A percentile compares a stretch with the other conserved stretches of the same genome.
These are phyloP conservation scores for Trypanosoma platydactyli DNA, from an alignment of 208 protist species.

Conservation along the genomic window DNA sequence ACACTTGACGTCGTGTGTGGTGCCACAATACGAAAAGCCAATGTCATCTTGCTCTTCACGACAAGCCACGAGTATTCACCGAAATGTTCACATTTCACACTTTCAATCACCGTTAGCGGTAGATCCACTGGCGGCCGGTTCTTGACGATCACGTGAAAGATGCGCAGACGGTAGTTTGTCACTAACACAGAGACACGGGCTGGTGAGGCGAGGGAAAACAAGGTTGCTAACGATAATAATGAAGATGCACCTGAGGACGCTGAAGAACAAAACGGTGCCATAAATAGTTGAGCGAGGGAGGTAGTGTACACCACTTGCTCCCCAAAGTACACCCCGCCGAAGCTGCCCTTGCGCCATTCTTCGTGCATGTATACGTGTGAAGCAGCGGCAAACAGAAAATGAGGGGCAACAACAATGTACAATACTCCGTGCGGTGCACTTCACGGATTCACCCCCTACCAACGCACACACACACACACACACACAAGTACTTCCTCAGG, in stretches of 20 bases:
- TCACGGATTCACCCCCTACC: too few species aligned
- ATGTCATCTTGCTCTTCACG: slow-evolving; percentile 15
- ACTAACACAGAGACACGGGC: slow-evolving; percentile 8
- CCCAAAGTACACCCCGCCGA: neutral
- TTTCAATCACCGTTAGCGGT: slow-evolving; percentile 15
- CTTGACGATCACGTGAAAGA: slow-evolving; percentile 6
- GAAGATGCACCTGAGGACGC: neutral
- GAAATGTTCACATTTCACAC: neutral
- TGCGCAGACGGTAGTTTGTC: slow-evolving; percentile 18
- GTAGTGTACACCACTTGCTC: slow-evolving; percentile 5
- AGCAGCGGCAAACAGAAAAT: neutral
- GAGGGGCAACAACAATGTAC: neutral
- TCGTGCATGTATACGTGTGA: neutral
- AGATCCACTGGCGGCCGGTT: slow-evolving; percentile 3
- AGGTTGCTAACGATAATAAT: neutral
- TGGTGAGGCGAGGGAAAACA: neutral
- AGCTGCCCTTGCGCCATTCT: neutral
- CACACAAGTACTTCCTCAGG: too few species aligned
- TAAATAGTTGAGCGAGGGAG: neutral
- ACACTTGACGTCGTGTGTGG: neutral
- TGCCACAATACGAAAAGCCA: slow-evolving; percentile 9
- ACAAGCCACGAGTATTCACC: slow-evolving; percentile 3
- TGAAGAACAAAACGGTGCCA: neutral
- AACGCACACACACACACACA: too few species aligned
- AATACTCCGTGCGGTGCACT: too few species aligned